Base-by-base conservation (phyloP, 257 asterid genomes). In the Nicotiana tomentosiformis region DNA sequence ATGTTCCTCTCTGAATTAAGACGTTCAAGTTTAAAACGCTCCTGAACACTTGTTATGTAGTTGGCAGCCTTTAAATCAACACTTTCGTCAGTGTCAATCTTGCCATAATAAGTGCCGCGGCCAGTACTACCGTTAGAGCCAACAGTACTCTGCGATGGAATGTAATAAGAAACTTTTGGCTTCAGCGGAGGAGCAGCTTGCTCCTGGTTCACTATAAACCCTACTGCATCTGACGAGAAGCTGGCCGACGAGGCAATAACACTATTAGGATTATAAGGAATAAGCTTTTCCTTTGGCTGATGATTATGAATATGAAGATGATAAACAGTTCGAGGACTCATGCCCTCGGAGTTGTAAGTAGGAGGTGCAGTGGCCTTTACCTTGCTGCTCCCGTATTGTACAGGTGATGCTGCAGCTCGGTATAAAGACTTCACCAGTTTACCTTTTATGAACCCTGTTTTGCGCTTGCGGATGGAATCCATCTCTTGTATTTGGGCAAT, bases 1-100 rank as follows among this genome's bases (percentile, higher is more conserved):
- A 82, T 7, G 5, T 64, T 87, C 78, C 80, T 69, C 29, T 91
- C 84, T n/a, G 89, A 86, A 35, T 86, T 82, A 61, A 58, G 33
- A n/a, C 87, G 84, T 10, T 89, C 95, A 46, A 90, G 87, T 84
- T 85, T 87, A 65, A 92, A 89, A 82, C 95, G 90, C 85, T 91
- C 91, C 46, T 85, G 90, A 8, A 92, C 93, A 39, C 82, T 81
- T 0, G 93, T 87, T 17, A 93, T 92, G 35, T 93, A 93, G 66
- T 79, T 83, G 0, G 88, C 85, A 14, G 98, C 98, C 81, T 87
- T 87, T 5, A 69, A 74, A 64, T 93, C 98, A 5, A 92, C 97
- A 0, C 81, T 81, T 58, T 93, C 95, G 30, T 93, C 92, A 2
- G 77, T 87, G 84, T 87, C 92, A 29, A 81, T 69, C 83, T 79